Base-by-base conservation (phyloP, 2,329 filamentous ascomycete species). In the Elsinoe batatas region DNA sequence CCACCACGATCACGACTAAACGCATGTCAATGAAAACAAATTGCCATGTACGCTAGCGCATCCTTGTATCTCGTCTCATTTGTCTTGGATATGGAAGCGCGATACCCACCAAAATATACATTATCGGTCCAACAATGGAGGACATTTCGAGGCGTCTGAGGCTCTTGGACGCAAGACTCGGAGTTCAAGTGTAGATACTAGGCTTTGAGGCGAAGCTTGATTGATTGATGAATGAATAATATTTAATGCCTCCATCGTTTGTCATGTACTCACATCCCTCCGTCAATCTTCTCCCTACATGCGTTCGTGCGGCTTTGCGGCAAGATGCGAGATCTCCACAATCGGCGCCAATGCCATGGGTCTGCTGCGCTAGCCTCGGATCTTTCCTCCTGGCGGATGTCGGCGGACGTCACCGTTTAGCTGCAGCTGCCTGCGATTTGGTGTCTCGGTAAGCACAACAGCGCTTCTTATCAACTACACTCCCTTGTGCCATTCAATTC, bases 381-480 rank as follows among this genome's bases (percentile, higher is more conserved):
- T 22, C 40, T 20, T 8, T 20, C 40, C 17, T 13, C 40, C 17
- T 22, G 40, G 8, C 40, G 40, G 40, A 44, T 11, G 40, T 26
- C 18, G n/a, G 26, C 40, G 40, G 40, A 44, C 40, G 40, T 44
- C 40, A 44, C 40, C 40, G 40, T 44, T 44, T 44, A 44, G 40
- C 40, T 44, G 11, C 40, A 44, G 40, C 40, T 44, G 40, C 40
- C 40, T 11, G 18, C 17, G 36, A 42, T 18, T 44, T 30, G 6
- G 40, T 18, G 26, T 26, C 40, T 26, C 18, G 18, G 18, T 44
- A 22, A 44, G 11, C 40, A 44, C 26, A 30, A 30, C 26, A 44
- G n/a, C 26, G 11, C 11, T 43, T 18, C 40, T 44, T 44, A 44
- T n/a, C 18, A 13, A 30, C 20, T 8, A 30, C 26, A 30, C 26